Base-by-base conservation (phyloP, 148 eudicot genomes). In the Cornus florida region DNA sequence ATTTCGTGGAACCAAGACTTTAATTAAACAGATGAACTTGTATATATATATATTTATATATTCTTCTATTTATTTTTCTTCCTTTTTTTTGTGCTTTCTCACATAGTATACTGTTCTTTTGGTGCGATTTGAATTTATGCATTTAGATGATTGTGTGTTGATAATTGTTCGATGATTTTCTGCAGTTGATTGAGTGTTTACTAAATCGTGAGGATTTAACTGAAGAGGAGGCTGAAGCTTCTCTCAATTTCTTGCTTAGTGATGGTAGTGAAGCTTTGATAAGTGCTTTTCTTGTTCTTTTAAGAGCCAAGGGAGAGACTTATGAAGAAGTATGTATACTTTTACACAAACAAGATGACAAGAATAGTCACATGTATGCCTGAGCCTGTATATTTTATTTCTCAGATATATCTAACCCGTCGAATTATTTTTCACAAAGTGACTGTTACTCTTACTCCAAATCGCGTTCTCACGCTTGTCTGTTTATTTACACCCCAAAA, bases 251-350 rank as follows among this genome's bases (percentile, higher is more conserved):
- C 78, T 70, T 95, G 86, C 84, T 95, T 8, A 81, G 70, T 74
- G 93, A 88, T 64, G 90, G 92, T 23, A 75, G 86, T 86, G 92
- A 92, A 78, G 88, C 88, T 13, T 66, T 92, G 46, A 92, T 92
- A 53, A 91, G 98, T 78, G 93, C 97, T 75, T 92, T 92, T 85
- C 93, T 94, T 80, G 94, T 92, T 53, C 83, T 91, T 69, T 81
- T 95, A 74, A 87, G 94, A 82, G 97, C 95, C 78, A 92, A 92
- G 87, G 97, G 97, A 43, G 97, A 94, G 86, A 92, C 98, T 48
- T 92, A 53, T 76, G 94, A 88, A 85, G 97, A 92, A 78, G 97
- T 94, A 83, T 4, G 74, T 41, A 39, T 35, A 57, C 38, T 35
- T 35, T 35, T 35, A 48, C 20, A 14, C 64, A 57, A 1, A 57